phyloP scores from a whole-genome alignment of 1,284 basidiomycete genomes.

The Naganishia sp. region DNA sequence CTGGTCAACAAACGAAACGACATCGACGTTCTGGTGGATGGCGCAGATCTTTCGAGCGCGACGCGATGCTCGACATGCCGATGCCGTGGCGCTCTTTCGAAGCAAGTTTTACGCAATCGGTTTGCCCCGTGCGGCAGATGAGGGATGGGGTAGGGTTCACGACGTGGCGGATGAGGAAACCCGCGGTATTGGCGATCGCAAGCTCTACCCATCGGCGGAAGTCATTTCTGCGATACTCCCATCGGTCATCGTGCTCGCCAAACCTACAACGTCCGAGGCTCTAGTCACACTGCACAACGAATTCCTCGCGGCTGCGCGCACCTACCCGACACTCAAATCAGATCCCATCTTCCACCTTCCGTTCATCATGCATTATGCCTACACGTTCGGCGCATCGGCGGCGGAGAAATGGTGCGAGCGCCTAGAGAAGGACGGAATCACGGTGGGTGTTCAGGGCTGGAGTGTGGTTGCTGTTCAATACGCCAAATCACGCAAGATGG shows the following conservation, averaged over 20 bases:
- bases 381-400: conserved; percentile 9
- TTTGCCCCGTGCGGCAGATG: background rate
- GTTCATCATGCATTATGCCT: conserved; percentile 4
- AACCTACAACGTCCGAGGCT: background rate
- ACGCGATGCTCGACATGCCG: background rate
- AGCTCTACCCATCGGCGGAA: conserved; percentile 17
- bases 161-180: background rate
- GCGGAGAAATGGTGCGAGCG: conserved; percentile 12
- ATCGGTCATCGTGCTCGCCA: conserved; percentile 4
- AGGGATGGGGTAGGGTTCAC: background rate
- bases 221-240: conserved; percentile 17
- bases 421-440: background rate
- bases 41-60: conserved; percentile 11
- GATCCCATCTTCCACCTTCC: conserved; percentile 20
- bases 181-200: background rate
- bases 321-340: background rate
- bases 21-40: conserved; percentile 22
- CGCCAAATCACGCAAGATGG: conserved; percentile 19
- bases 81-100: conserved; percentile 11
- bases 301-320: background rate
- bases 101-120: conserved; percentile 12
- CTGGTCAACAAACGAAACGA: conserved; percentile 8
- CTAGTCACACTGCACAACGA: conserved; percentile 6
- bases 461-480: conserved; percentile 16
- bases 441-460: conserved; percentile 15